Percentiles rank a stretch among this genome's conserved stretches.
Conservation (phyloP, 768 basidiomycete genomes). For the Mycena rosella region DNA sequence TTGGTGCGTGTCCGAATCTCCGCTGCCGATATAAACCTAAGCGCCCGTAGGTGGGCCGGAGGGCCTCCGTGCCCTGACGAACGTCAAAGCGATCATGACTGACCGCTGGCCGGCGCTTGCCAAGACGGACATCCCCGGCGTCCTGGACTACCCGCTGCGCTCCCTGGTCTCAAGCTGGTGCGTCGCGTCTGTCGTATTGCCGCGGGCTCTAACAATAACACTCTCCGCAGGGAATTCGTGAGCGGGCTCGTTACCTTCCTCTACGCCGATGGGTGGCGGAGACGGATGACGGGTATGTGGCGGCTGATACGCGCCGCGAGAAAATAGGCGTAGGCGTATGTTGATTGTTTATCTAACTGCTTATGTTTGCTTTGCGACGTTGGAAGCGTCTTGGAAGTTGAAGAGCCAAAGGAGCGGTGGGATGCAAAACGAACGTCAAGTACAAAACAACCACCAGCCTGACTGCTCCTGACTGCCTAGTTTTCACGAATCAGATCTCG, state of each 20-base stretch:
- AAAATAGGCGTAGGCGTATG: conserved; percentile 38
- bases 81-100: conserved; percentile 86
- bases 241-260: conserved; percentile 63
- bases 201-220: not conserved
- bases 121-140: conserved; percentile 87
- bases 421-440: too few relatives aligned
- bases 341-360: too few relatives aligned
- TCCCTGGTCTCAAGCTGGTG: conserved; percentile 83
- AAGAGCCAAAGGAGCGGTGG: too few relatives aligned
- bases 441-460: too few relatives aligned
- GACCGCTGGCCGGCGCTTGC: conserved; percentile 89
- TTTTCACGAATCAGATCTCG: too few relatives aligned
- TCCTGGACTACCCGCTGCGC: conserved; percentile 88
- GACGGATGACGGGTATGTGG: conserved; percentile 58
- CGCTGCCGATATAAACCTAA: not conserved
- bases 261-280: conserved; percentile 66
- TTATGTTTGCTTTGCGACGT: too few relatives aligned
- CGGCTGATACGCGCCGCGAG: conserved; percentile 52
- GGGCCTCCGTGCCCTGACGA: conserved; percentile 89
- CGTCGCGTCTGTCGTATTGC: conserved; percentile 41
- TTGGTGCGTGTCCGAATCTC: conserved; percentile 65
- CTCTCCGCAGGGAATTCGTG: conserved; percentile 61
- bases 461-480: too few relatives aligned
- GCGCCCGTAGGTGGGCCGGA: conserved; percentile 86
- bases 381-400: too few relatives aligned